phyloP scores from a whole-genome alignment of 805 yeast species.

The Gaillardinia entomophila region DNA sequence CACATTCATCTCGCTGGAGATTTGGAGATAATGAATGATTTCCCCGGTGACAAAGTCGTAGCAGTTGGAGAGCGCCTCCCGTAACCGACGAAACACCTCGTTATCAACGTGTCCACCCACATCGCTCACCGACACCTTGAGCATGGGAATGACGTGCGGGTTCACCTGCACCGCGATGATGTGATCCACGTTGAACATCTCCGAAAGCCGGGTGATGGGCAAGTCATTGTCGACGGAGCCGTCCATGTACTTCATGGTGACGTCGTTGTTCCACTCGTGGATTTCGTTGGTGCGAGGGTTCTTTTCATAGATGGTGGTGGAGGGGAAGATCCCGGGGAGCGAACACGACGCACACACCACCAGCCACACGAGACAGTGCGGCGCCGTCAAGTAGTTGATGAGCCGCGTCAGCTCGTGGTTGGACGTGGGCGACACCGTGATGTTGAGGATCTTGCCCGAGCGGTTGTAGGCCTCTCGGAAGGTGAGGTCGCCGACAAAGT shows the following conservation, averaged over 20 bases:
- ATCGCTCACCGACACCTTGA: conserved; percentile 61
- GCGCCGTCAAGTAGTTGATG: conserved; percentile 73
- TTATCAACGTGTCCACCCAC: conserved; percentile 67
- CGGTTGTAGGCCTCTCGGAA: conserved; percentile 92
- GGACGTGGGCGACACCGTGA: conserved; percentile 90
- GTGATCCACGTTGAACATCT: conserved; percentile 96
- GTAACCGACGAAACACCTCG: conserved; percentile 50
- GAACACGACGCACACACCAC: conserved; percentile 94
- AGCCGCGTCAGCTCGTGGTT: conserved; percentile 86
- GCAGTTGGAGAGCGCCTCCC: conserved; percentile 44
- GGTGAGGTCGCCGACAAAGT: conserved; percentile 81
- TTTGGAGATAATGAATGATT: conserved; percentile 67
- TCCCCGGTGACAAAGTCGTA: conserved; percentile 65
- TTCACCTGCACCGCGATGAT: conserved; percentile 97
- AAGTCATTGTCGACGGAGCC: conserved; percentile 95
- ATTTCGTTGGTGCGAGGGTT: conserved; percentile 65
- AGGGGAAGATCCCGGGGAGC: conserved; percentile 85
- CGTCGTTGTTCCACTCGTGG: conserved; percentile 75
- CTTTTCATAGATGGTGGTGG: conserved; percentile 80
- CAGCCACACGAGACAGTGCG: conserved; percentile 78
- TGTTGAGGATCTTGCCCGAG: conserved; percentile 87
- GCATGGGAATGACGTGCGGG: conserved; percentile 89
- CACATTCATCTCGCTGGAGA: conserved; percentile 71
- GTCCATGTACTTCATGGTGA: conserved; percentile 79
- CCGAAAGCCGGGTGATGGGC: conserved; percentile 84